These are phyloP conservation scores for Apostasia ramifera DNA, from an alignment of 106 monocot genomes.

Conservation along the genomic window DNA sequence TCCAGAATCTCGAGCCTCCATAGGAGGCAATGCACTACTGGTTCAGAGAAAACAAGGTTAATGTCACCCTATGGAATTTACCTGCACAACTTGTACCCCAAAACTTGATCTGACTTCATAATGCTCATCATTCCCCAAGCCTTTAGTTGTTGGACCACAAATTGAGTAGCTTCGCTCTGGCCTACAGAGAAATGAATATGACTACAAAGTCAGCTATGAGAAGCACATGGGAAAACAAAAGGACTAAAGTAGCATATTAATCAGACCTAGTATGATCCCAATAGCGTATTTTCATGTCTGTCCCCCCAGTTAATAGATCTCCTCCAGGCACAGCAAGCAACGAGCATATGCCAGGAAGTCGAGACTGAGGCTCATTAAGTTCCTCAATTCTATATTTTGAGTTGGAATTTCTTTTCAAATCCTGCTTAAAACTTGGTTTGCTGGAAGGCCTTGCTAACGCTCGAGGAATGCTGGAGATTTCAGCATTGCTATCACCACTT, in stretches of 20 bases:
- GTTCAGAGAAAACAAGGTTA: too few relatives aligned
- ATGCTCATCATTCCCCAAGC: constrained; percentile 49
- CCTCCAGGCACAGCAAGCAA: constrained; percentile 89
- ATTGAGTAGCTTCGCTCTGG: constrained; percentile 68
- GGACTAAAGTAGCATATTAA: background rate
- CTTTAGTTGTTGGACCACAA: constrained; percentile 73
- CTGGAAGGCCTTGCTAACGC: constrained; percentile 45
- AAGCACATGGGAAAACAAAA: background rate
- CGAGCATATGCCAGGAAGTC: constrained; percentile 64
- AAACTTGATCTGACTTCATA: constrained; percentile 69
- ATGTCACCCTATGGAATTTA: constrained; percentile 18
- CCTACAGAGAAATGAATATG: constrained; percentile 31
- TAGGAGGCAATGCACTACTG: too few relatives aligned
- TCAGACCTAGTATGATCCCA: constrained; percentile 80
- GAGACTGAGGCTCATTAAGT: constrained; percentile 64
- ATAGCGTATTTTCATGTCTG: constrained; percentile 82
- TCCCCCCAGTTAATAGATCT: constrained; percentile 77
- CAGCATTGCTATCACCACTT: constrained; percentile 52
- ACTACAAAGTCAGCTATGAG: background rate
- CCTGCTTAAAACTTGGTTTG: constrained; percentile 44
- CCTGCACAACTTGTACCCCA: constrained; percentile 91
- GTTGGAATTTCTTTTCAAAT: constrained; percentile 32
- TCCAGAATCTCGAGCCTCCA: too few relatives aligned
- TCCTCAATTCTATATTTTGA: constrained; percentile 75
- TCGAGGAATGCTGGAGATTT: constrained; percentile 48